Evolutionary conservation across 1,139 yeast genomes (phyloP), one percentile per base, ranked within the genome.

Genomic region (Yamadazyma dushanensis): DNA sequence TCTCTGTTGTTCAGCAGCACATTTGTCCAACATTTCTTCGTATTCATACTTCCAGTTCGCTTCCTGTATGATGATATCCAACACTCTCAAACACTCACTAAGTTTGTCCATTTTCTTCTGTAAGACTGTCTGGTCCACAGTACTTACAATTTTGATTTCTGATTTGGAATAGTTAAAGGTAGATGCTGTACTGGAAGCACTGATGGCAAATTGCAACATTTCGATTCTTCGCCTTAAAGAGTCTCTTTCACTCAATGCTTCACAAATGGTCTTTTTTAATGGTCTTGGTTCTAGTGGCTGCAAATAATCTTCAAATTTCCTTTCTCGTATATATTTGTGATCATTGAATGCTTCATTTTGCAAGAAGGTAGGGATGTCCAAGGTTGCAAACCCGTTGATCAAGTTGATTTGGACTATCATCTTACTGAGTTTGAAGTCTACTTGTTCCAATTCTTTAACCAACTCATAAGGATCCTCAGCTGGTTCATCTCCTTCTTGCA

Each of bases 41-140:
- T 42, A 37, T 18, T 44, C 46, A 11, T 34, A 31, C 14, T 38
- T 28, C 53, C 53, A 49, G 27, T 49, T 49, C 10, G 26, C 23
- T 25, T 47, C 51, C 31, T 49, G 53, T 26, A 49, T 49, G n/a
- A 19, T 35, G 10, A 44, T 37, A 38, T 49, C 53, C 22, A 49
- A 26, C 2, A 39, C 34, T 24, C 53, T 24, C 19, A 47, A 28
- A 3, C 32, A 9, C 16, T 27, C 36, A 2, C 46, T 30, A 4
- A 44, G 17, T 4, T 23, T 30, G 32, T 49, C 49, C 9, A 38
- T 35, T 16, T 16, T 17, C 11, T 35, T 39, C 31, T 42, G 50
- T 10, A 39, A 26, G 4, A 19, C 9, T 15, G 34, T 30, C 6
- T 35, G 36, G 16, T 40, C 35, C 8, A 48, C 28, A 5, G 35